Conservation (phyloP, 331 rosid species). For the Malus hybrid region DNA sequence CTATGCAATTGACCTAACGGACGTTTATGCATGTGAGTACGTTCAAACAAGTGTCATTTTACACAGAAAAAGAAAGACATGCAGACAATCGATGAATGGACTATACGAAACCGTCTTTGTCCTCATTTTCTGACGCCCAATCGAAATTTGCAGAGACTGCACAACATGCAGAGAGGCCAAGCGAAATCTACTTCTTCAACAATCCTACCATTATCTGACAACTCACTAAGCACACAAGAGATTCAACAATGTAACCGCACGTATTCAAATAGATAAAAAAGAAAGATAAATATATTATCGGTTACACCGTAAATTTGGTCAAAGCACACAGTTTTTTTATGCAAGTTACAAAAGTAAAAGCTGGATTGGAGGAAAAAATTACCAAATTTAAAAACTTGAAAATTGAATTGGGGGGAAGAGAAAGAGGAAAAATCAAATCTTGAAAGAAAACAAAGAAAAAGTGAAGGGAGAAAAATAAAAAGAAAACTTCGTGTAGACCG, state of each 20-base stretch:
- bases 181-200: not conserved
- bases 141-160: not conserved
- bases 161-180: not conserved
- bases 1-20: not conserved
- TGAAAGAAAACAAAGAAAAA: not conserved
- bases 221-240: not conserved
- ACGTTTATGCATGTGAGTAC: not conserved
- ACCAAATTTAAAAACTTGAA: not conserved
- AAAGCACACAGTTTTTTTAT: not conserved
- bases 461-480: not conserved
- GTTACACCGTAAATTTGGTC: not conserved
- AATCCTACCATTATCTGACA: not conserved
- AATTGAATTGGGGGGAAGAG: conserved; percentile 21
- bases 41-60: not conserved
- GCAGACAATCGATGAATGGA: not conserved
- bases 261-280: too few species aligned
- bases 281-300: too few species aligned
- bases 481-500: not conserved
- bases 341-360: conserved; percentile 7
- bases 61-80: not conserved
- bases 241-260: not conserved
- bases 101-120: not conserved
- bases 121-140: not conserved
- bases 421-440: conserved; percentile 2
- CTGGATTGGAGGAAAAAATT: not conserved